Base-by-base conservation (phyloP, 768 basidiomycete species). In the Panaeolus cyanescens region DNA sequence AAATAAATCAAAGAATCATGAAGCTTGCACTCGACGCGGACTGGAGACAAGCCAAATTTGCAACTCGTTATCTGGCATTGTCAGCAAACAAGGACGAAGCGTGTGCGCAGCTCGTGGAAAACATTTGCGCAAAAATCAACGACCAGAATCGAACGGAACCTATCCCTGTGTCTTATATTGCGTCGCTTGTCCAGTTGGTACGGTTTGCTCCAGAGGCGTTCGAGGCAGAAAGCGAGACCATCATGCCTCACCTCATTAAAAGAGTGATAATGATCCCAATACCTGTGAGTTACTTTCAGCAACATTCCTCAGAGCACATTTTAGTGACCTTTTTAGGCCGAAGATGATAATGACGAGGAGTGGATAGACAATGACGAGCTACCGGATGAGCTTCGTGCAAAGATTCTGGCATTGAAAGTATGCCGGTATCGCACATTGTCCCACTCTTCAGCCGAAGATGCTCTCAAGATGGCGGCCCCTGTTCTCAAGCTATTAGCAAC, bases 341-440 rank as follows among this genome's bases (percentile, higher is more conserved):
- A 70, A 7, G 61, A 61, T 22, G 62, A 70, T 30, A n/a, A 60
- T 1, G 69, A 65, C 6, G 70, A 85, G 37, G 92, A 95, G 65
- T 98, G 95, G 95, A 76, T 85, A 9, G 84, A 88, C 32, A 89
- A 95, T 32, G 79, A 80, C 0, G 80, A 87, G 3, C 71, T 96
- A 20, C 69, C 85, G 0, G 75, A 80, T 1, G 77, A 80, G 3
- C 81, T 93, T 1, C 79, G 77, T 42, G 91, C 93, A 0, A 93
- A 93, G 69, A 70, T 97, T 3, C 74, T 89, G 7, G 83, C 87
- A 1, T 71, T 99, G 22, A 95, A 97, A 73, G 83, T 96, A 5
- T 89, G 88, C 70, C 83, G 92, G 25, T 88, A 95, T 71, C 87
- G 95, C 17, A 87, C 88, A 68, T 78, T 96, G 12, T 84, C 90